Evolutionary conservation across 2,329 filamentous ascomycete genomes (phyloP).

Genomic region (Fusarium marasasianum): DNA sequence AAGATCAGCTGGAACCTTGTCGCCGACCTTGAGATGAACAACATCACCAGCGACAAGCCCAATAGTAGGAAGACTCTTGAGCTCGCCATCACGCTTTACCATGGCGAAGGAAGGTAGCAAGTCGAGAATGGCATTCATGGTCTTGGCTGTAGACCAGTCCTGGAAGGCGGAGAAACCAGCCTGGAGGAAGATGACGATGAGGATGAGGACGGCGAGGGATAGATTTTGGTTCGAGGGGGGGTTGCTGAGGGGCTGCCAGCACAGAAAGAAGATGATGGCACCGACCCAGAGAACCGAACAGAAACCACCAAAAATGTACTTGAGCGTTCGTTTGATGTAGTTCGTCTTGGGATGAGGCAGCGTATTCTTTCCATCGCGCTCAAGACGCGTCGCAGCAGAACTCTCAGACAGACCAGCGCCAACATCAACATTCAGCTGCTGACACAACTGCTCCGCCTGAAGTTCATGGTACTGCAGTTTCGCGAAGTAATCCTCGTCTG

Average conservation of each 20-base stretch:
- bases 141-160: constrained; percentile 57
- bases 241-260: constrained; percentile 57
- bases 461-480: constrained; percentile 53
- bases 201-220: constrained; percentile 56
- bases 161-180: constrained; percentile 58
- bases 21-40: constrained; percentile 56
- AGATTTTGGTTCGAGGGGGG: constrained; percentile 56
- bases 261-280: constrained; percentile 59
- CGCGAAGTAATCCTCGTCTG: constrained; percentile 56
- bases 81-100: constrained; percentile 56
- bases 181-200: constrained; percentile 59
- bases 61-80: constrained; percentile 50
- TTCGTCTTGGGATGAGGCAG: constrained; percentile 55
- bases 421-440: constrained; percentile 51
- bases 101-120: constrained; percentile 55
- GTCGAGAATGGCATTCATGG: constrained; percentile 58
- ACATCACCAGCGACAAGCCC: constrained; percentile 59
- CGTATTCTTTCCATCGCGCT: constrained; percentile 54
- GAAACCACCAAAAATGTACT: constrained; percentile 59
- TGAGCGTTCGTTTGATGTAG: constrained; percentile 52
- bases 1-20: constrained; percentile 60
- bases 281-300: constrained; percentile 59
- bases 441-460: constrained; percentile 47
- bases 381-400: constrained; percentile 47
- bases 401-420: constrained; percentile 49